phyloP scores from a whole-genome alignment of 176 grass and related monocot genomes.

The Cymbopogon citratus region DNA sequence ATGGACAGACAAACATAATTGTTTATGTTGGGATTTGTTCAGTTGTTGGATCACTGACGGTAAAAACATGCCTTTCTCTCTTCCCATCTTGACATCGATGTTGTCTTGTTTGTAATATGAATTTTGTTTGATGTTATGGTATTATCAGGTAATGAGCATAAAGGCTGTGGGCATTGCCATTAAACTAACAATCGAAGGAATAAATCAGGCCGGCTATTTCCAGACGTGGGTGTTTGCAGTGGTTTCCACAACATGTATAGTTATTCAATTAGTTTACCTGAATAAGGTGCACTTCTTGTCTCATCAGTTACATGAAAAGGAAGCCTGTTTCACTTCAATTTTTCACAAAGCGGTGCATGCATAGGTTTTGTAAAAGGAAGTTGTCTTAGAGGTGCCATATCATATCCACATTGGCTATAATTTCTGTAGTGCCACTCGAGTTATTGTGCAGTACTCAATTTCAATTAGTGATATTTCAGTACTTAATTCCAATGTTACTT shows the following conservation, averaged over 20 bases:
- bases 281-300: constrained; percentile 62
- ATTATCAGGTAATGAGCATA: constrained; percentile 87
- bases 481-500: no score
- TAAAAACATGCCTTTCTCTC: constrained; percentile 27
- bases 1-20: constrained; percentile 90
- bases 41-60: constrained; percentile 82
- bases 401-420: background rate
- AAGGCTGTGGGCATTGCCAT: constrained; percentile 90
- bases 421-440: background rate
- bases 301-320: background rate
- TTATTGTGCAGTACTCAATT: background rate
- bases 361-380: background rate
- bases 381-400: background rate
- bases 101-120: constrained; percentile 11
- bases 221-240: constrained; percentile 89
- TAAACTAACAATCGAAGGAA: constrained; percentile 84
- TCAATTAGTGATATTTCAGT: background rate
- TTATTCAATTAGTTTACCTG: constrained; percentile 89
- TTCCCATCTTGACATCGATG: background rate
- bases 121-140: background rate
- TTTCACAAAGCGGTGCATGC: background rate
- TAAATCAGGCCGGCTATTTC: constrained; percentile 83
- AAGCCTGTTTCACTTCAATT: background rate
- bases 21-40: constrained; percentile 94
- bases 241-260: constrained; percentile 65